Conservation (phyloP, 305 asterid genomes). For the Solanum hybrid region DNA sequence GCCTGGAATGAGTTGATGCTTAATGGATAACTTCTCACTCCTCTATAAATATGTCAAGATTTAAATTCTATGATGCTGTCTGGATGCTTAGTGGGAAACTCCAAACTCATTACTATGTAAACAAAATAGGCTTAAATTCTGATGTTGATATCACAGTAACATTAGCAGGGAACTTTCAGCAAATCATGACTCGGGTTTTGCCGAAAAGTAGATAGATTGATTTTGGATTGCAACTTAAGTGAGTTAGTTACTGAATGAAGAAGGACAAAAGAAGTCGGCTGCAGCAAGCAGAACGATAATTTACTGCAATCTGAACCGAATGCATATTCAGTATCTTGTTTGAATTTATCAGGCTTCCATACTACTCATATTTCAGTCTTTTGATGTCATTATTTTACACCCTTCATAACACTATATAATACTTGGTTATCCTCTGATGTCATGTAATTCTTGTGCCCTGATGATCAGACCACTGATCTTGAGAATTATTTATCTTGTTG, state of each 20-base stretch:
- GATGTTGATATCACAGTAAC: neutral
- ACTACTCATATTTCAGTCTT: neutral
- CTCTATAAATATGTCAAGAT: neutral
- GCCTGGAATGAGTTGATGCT: neutral
- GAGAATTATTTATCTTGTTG: conserved; percentile 14
- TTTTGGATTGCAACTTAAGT: neutral
- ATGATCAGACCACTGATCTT: neutral
- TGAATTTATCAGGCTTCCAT: neutral
- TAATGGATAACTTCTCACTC: neutral
- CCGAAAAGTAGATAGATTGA: neutral
- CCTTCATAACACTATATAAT: neutral
- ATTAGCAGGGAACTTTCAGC: neutral
- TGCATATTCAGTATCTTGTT: neutral
- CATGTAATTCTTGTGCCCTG: neutral
- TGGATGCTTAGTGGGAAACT: neutral
- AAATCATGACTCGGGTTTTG: neutral
- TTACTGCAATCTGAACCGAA: neutral
- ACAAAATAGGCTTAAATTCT: neutral
- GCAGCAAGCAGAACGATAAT: neutral
- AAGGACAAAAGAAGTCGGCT: neutral
- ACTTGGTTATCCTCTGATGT: neutral
- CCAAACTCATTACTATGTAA: neutral
- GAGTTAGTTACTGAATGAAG: neutral
- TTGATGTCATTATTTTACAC: neutral
- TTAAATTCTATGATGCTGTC: neutral